Conservation (phyloP, 2,329 filamentous ascomycete genomes). For the Fusarium cicatricum region DNA sequence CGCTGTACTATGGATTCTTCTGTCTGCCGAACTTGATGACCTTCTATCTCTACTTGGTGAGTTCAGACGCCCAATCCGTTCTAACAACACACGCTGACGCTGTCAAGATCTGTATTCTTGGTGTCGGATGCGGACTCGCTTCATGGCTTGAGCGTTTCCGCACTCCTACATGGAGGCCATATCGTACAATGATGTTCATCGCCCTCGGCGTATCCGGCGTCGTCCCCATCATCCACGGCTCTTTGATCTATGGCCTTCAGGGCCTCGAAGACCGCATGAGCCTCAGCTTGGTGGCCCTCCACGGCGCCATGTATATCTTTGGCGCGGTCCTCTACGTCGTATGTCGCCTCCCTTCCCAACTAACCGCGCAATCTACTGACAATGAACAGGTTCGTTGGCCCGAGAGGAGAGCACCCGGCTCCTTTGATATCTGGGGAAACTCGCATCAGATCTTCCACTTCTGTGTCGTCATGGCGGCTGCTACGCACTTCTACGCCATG, state of each 20-base stretch:
- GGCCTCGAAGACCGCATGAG: slow-evolving; percentile 78
- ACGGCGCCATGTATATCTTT: slow-evolving; percentile 84
- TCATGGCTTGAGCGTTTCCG: slow-evolving; percentile 86
- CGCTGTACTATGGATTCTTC: slow-evolving; percentile 86
- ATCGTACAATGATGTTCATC: slow-evolving; percentile 90
- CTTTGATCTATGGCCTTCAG: slow-evolving; percentile 70
- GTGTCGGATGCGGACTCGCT: slow-evolving; percentile 76
- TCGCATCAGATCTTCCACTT: slow-evolving; percentile 98
- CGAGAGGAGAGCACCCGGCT: slow-evolving; percentile 79
- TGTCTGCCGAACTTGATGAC: slow-evolving; percentile 71
- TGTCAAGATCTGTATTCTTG: slow-evolving; percentile 77
- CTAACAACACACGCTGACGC: slow-evolving; percentile 25
- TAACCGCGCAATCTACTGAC: slow-evolving; percentile 3
- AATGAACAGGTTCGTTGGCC: slow-evolving; percentile 75
- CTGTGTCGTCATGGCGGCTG: slow-evolving; percentile 83
- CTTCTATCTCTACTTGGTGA: slow-evolving; percentile 78
- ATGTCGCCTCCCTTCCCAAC: slow-evolving; percentile 45
- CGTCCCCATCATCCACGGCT: slow-evolving; percentile 82
- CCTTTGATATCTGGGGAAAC: slow-evolving; percentile 89
- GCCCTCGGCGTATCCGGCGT: slow-evolving; percentile 84
- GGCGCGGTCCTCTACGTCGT: slow-evolving; percentile 89
- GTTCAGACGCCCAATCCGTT: slow-evolving; percentile 36
- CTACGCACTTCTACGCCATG: slow-evolving; percentile 82
- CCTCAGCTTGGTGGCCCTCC: slow-evolving; percentile 79
- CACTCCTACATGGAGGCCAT: slow-evolving; percentile 82